These are phyloP conservation scores for Aspergillus unguis DNA, from an alignment of 2,329 filamentous ascomycete genomes.

Conservation along the genomic window DNA sequence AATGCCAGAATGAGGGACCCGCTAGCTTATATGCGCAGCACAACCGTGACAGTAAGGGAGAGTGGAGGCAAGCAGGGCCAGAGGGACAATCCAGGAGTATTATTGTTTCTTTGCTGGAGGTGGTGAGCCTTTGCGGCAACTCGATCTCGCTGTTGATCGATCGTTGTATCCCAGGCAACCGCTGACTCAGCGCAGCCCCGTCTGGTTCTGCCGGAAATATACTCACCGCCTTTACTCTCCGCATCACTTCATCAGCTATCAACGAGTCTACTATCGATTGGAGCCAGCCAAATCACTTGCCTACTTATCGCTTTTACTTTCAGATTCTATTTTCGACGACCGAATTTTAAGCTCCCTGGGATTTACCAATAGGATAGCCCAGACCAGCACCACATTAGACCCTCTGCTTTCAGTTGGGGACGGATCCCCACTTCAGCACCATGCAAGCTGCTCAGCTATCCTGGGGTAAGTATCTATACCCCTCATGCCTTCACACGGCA, in stretches of 20 bases:
- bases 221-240: constrained; percentile 26
- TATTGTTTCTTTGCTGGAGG: constrained; percentile 5
- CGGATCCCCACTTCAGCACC: not conserved
- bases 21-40: constrained; percentile 22
- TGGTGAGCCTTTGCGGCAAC: constrained; percentile 3
- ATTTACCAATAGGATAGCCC: too few species aligned
- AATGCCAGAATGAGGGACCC: constrained; percentile 15
- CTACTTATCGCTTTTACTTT: too few species aligned
- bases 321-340: too few species aligned
- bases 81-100: constrained; percentile 5
- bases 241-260: not conserved
- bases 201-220: constrained; percentile 27
- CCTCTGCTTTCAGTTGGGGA: not conserved
- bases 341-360: too few species aligned
- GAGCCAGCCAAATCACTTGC: too few species aligned
- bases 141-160: constrained; percentile 25
- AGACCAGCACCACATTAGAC: too few species aligned
- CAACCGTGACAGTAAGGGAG: constrained; percentile 8
- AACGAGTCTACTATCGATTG: not conserved
- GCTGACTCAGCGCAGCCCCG: constrained; percentile 31
- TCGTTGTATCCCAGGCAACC: constrained; percentile 36
- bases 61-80: constrained; percentile 20
- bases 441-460: constrained; percentile 59
- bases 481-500: constrained; percentile 8
- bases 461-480: constrained; percentile 50